Evolutionary conservation across 345 rosid genomes (phyloP), one percentile per base, ranked within the genome.

Genomic region (Punica granatum): DNA sequence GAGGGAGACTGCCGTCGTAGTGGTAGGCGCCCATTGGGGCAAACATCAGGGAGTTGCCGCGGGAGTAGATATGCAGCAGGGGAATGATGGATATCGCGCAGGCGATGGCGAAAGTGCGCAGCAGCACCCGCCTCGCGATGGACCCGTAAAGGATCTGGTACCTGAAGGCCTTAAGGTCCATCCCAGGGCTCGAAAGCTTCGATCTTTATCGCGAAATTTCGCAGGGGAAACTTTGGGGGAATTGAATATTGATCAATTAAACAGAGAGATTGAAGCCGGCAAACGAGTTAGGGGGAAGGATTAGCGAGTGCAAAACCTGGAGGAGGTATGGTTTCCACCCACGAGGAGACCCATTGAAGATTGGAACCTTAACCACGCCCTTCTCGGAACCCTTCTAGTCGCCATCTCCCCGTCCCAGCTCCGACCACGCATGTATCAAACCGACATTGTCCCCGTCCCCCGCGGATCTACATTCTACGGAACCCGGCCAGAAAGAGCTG

Each of bases 241-340:
- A 10, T 21, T 37, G 41, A 37, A 4, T 11, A 3, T 49, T 8
- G 26, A 19, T 51, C 58, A 25, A 51, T 51, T 51, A 35, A 34
- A 78, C 66, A 71, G 76, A 76, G 85, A 77, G 73, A 65, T 69
- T 70, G 67, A 79, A 80, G 77, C 66, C 82, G 69, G 72, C 42
- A 43, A 23, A 15, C 32, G 41, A 68, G 31, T 2, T 43, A 48
- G 53, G 60, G 23, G 30, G 35, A 35, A 61, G 59, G 69, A 35
- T 67, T 87, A 93, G 79, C 98, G 92, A 82, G 94, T 79, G 67
- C 97, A 90, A 87, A 93, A 93, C 96, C 97, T 87, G 94, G 86
- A 90, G 71, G 96, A 90, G 71, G 97, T 90, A 83, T 90, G 98
- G 80, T 93, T 93, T 65, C 98, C 97, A 89, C 97, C 98, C 97